These are phyloP conservation scores for Cryphonectria parasitica DNA, from an alignment of 2,329 filamentous ascomycete species.

Conservation along the genomic window DNA sequence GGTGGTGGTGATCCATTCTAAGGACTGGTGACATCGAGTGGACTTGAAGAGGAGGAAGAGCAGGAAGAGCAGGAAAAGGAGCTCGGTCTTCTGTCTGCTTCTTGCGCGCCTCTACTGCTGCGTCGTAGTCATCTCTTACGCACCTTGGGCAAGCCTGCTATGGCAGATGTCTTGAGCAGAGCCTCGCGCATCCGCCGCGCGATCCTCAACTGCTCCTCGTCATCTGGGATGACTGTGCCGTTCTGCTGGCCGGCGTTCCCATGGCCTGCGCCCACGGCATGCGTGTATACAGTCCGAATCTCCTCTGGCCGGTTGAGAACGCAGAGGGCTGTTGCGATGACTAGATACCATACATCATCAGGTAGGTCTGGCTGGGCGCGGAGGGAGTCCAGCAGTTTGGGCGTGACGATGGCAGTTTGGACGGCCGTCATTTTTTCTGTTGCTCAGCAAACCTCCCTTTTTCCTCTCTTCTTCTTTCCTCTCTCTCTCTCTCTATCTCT, in stretches of 20 bases:
- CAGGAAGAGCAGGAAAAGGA: too few relatives aligned
- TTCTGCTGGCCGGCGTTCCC: constrained; percentile 29
- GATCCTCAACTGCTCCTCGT: constrained; percentile 46
- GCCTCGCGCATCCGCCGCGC: constrained; percentile 53
- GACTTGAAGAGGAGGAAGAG: not conserved
- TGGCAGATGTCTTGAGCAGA: constrained; percentile 51
- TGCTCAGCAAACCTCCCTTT: not conserved
- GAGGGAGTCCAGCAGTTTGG: constrained; percentile 46
- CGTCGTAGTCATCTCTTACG: not conserved
- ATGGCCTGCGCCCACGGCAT: constrained; percentile 43
- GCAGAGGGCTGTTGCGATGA: constrained; percentile 50
- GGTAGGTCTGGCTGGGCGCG: constrained; percentile 47
- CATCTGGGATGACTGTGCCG: constrained; percentile 13
- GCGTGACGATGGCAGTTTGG: constrained; percentile 42
- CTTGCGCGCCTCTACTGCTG: not conserved
- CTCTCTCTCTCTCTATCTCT: not conserved
- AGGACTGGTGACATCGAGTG: not conserved
- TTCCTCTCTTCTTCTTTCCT: too few relatives aligned
- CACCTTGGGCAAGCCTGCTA: constrained; percentile 56
- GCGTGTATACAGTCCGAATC: constrained; percentile 48
- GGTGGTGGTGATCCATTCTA: not conserved
- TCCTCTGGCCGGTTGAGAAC: constrained; percentile 54
- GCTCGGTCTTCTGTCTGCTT: not conserved
- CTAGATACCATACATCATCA: constrained; percentile 52
- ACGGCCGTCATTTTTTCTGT: constrained; percentile 24